Conservation (phyloP, 2,329 filamentous ascomycete species). For the Hypoxylon sp. region DNA sequence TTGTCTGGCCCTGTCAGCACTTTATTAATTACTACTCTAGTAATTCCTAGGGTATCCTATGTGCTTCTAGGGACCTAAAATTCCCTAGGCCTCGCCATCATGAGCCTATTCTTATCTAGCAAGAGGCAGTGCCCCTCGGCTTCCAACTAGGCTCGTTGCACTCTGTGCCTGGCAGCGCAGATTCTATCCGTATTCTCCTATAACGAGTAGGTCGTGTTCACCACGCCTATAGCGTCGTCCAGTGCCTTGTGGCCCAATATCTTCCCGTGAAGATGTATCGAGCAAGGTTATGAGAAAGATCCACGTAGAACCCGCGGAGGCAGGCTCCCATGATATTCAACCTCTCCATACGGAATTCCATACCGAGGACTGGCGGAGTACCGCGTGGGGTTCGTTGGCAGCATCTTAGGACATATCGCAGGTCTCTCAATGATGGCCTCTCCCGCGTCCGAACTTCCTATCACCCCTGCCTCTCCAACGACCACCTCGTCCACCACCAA, state of each 20-base stretch:
- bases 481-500: slow-evolving; percentile 52
- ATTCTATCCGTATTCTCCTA: neutral
- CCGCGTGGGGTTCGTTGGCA: neutral
- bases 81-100: neutral
- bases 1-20: neutral
- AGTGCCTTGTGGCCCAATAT: neutral
- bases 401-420: neutral
- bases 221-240: neutral
- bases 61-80: neutral
- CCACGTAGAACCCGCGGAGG: neutral
- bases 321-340: neutral
- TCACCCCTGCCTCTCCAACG: slow-evolving; percentile 50
- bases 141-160: neutral
- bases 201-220: neutral
- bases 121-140: neutral
- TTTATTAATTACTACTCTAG: neutral
- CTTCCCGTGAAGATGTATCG: neutral
- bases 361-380: neutral
- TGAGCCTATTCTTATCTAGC: neutral
- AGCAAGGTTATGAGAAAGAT: neutral
- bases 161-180: neutral
- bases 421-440: slow-evolving; percentile 43
- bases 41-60: neutral
- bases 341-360: neutral
- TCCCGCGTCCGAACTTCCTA: slow-evolving; percentile 54